Base-by-base conservation (phyloP, 306 rosid species). In the Pterocarpus santalinus region DNA sequence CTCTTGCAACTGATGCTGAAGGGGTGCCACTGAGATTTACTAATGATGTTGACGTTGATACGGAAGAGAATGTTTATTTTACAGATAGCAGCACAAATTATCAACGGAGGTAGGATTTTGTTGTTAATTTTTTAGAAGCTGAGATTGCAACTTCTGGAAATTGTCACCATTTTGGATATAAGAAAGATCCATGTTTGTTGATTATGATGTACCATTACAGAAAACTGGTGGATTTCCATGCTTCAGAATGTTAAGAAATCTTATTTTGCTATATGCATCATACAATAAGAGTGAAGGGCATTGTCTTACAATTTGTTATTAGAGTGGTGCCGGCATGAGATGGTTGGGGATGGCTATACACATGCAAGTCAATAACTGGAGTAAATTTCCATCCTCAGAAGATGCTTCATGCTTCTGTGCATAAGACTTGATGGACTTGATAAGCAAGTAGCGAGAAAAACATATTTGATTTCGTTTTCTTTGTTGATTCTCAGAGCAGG, bases 31-130 rank as follows among this genome's bases (percentile, higher is more conserved):
- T 95, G 7, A 38, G 83, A 61, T 95, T 95, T 79, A 87, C 97
- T 14, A 95, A 95, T 75, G 97, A 93, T 86, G 90, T 93, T 57
- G 99, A 95, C 75, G 44, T 95, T 67, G 99, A 95, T 82, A 75
- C 77, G 0, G 91, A 90, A 88, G 97, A 97, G 81, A 95, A 90
- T 81, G 91, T 90, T 62, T 95, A 95, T 86, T 95, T 95, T 62
- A 93, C 99, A 0, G 97, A 93, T 69, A 95, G 93, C 86, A 91
- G 97, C 82, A 60, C 81, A 68, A 85, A 43, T 22, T 95, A 92
- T 78, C 88, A 52, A 43, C 89, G 99, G 75, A 95, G 99, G 99
- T 95, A 89, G 49, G 73, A 22, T 56, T 80, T 22, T 81, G 47
- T 72, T 65, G 35, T 73, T 79, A 46, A 64, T 65, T 67, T 17